Conservation (phyloP, 2,329 filamentous ascomycete species). For the Herpotrichia juniperi region DNA sequence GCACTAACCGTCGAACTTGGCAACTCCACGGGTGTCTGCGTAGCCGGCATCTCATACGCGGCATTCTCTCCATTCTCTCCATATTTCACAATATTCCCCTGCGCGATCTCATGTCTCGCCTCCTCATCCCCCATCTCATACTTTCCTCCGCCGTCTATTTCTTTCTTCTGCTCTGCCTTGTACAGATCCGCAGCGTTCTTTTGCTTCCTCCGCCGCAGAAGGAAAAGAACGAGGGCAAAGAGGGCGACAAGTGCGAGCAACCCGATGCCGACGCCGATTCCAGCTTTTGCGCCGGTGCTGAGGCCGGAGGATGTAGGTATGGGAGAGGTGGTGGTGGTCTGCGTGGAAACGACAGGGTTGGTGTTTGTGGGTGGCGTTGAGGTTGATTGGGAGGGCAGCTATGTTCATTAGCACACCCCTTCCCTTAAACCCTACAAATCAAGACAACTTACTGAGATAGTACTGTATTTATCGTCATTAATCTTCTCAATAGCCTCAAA, state of each 20-base stretch:
- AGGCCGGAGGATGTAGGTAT: slow-evolving; percentile 15
- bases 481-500: slow-evolving; percentile 18
- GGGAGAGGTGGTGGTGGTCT: slow-evolving; percentile 1
- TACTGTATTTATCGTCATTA: slow-evolving; percentile 19
- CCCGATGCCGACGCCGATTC: slow-evolving; percentile 24
- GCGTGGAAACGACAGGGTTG: slow-evolving; percentile 17
- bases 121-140: background rate
- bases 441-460: slow-evolving; percentile 52
- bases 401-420: too few relatives aligned
- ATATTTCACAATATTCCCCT: background rate
- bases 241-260: slow-evolving; percentile 45
- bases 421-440: too few relatives aligned
- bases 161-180: background rate
- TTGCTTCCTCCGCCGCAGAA: slow-evolving; percentile 23
- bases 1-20: slow-evolving; percentile 8
- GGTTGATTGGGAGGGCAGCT: background rate
- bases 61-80: background rate
- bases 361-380: slow-evolving; percentile 12
- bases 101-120: background rate
- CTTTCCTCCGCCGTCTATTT: background rate
- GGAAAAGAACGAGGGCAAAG: slow-evolving; percentile 70
- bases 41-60: slow-evolving; percentile 12
- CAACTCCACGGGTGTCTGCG: slow-evolving; percentile 14
- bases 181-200: background rate
- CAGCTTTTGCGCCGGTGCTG: slow-evolving; percentile 26